Conservation (phyloP, 768 basidiomycete genomes). For the Mycena vitilis region DNA sequence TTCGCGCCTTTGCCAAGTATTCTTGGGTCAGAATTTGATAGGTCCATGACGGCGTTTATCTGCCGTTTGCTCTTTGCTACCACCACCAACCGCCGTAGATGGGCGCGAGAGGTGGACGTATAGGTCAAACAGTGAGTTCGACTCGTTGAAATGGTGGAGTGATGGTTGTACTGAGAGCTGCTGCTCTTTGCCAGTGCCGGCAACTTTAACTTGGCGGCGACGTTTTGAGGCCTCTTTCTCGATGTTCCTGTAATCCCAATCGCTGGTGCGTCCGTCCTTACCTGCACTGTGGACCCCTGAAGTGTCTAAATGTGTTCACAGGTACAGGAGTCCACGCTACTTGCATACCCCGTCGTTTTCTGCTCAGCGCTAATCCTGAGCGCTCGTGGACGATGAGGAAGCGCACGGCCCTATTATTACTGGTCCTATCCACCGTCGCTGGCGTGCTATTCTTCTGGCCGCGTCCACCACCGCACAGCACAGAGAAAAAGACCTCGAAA, state of each 20-base stretch:
- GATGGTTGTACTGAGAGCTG: too few relatives aligned
- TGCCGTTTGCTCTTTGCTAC: neutral
- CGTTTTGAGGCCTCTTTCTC: too few relatives aligned
- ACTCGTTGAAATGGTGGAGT: too few relatives aligned
- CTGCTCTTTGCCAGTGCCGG: too few relatives aligned
- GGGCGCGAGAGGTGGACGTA: neutral
- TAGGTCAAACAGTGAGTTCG: too few relatives aligned
- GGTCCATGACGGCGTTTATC: neutral
- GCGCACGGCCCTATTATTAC: neutral
- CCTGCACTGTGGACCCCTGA: too few relatives aligned
- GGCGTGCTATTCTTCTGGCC: slow-evolving; percentile 7
- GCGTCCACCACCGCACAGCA: neutral
- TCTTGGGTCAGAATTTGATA: neutral
- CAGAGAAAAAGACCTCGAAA: neutral
- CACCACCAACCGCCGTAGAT: neutral
- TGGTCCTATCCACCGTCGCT: neutral
- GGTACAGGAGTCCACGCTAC: neutral
- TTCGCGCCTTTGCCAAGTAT: neutral
- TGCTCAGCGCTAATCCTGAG: neutral
- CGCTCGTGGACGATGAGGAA: slow-evolving; percentile 14
- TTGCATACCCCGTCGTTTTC: neutral
- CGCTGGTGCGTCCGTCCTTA: too few relatives aligned
- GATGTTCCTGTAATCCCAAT: too few relatives aligned
- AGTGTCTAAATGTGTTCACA: too few relatives aligned
- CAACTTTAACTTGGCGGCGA: too few relatives aligned